Base-by-base conservation (phyloP, 495 filamentous ascomycete genomes). In the Podospora comata region DNA sequence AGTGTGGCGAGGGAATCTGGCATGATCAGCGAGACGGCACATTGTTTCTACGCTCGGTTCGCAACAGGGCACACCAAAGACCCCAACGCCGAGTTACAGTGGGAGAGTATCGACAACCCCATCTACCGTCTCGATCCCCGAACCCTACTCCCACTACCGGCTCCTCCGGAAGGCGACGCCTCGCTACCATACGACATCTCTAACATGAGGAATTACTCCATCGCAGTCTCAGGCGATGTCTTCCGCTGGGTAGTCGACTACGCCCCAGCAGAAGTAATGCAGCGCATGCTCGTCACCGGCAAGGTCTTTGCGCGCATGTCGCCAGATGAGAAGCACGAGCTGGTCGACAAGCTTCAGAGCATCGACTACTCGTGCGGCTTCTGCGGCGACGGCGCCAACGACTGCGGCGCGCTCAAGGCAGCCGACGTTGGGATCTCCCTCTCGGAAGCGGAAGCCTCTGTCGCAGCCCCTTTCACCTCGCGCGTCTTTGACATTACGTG, bases 261-360 rank as follows among this genome's bases (percentile, higher is more conserved):
- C 77, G 94, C 92, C 7, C 87, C 86, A 20, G 88, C 93, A 62
- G 86, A 92, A 64, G 85, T 93, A 1, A 81, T 96, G 70, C 86
- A 88, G 65, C 83, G 88, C 86, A 92, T 97, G 87, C 90, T 99
- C 68, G 91, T 95, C 30, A 85, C 87, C 65, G 93, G 93, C 27
- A 95, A 95, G 81, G 91, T 99, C 0, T 99, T 97, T 79, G 96
- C 96, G 27, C 88, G 96, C 68, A 99, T 99, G 96, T 97, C 94
- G 18, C 96, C 96, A 0, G 96, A 99, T 77, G 95, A 99, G 79
- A 99, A 99, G 75, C 94, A 98, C 76, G 96, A 99, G 75, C 83
- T 99, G 11, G 93, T 99, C 15, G 94, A 98, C 77, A 98, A 97
- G 75, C 86, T 99, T 20, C 96, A 99, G 74, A 93, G 92, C 70